A percentile compares a stretch with the other conserved stretches of the same genome.
Evolutionary conservation across 345 rosid genomes (phyloP).

Genomic region (Dipteronia sinensis): DNA sequence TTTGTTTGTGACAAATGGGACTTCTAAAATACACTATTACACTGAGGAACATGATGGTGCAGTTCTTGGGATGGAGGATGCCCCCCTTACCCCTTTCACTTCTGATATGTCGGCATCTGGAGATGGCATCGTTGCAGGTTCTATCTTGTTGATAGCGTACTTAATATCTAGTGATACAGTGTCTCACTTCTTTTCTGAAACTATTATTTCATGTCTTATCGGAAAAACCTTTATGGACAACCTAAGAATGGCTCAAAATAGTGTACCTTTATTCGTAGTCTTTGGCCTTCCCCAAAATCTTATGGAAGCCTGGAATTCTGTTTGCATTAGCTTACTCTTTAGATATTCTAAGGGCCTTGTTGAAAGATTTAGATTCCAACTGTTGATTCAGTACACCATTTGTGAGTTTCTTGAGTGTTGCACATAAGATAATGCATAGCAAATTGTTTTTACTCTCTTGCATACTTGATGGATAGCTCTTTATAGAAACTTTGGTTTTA

Average conservation of each 20-base stretch:
- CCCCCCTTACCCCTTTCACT: constrained; percentile 76
- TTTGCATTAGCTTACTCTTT: constrained; percentile 4
- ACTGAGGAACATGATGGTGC: constrained; percentile 78
- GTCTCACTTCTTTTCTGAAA: background rate
- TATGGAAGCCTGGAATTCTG: background rate
- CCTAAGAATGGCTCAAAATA: background rate
- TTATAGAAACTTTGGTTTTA: background rate
- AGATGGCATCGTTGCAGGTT: constrained; percentile 95
- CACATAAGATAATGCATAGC: background rate
- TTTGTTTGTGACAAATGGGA: constrained; percentile 87
- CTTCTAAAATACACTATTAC: constrained; percentile 88
- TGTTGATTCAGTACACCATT: background rate
- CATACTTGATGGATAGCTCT: background rate
- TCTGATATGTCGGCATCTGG: constrained; percentile 89
- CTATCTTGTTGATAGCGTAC: constrained; percentile 4
- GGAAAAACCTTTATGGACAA: too few relatives aligned
- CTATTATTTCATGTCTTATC: too few relatives aligned
- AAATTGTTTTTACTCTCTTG: background rate
- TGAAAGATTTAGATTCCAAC: background rate
- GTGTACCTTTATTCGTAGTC: background rate
- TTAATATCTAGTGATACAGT: background rate
- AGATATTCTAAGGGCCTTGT: background rate
- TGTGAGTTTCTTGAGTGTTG: background rate
- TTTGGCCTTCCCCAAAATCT: background rate
- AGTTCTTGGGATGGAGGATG: constrained; percentile 79